Evolutionary conservation across 2,329 filamentous ascomycete species (phyloP).

Genomic region (Phoma sp.): DNA sequence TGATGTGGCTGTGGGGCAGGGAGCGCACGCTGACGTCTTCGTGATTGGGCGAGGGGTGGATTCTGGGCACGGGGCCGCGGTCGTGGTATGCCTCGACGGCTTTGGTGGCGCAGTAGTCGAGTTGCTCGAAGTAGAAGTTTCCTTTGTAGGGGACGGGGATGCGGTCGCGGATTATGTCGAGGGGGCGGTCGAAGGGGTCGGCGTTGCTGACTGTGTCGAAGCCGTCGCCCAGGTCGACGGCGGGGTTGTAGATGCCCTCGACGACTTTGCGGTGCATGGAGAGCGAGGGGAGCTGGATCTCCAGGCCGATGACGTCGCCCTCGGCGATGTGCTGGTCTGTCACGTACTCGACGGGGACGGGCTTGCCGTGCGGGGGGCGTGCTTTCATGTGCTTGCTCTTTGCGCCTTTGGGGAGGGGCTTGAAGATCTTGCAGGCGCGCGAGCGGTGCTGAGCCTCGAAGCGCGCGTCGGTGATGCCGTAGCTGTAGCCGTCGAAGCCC

Average conservation of each 20-base stretch:
- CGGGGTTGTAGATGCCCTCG: conserved; percentile 84
- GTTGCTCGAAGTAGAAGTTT: conserved; percentile 91
- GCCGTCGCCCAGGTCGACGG: conserved; percentile 70
- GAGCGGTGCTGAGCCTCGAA: conserved; percentile 95
- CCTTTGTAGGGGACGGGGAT: conserved; percentile 94
- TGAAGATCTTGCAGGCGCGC: conserved; percentile 83
- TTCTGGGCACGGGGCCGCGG: conserved; percentile 60
- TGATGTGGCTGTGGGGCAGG: conserved; percentile 83
- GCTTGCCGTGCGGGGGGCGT: conserved; percentile 42
- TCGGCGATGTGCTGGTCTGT: conserved; percentile 79
- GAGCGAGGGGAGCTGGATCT: conserved; percentile 88
- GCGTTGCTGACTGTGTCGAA: conserved; percentile 55
- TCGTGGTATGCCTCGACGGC: conserved; percentile 74
- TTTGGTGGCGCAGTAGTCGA: conserved; percentile 86
- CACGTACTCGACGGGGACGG: conserved; percentile 52
- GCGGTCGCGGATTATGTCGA: conserved; percentile 91
- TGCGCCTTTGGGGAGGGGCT: conserved; percentile 45
- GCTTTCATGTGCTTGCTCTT: conserved; percentile 51
- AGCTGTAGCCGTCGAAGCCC: conserved; percentile 90
- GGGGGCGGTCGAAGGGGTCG: conserved; percentile 57
- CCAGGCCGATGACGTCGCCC: conserved; percentile 91
- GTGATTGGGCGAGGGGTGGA: conserved; percentile 78
- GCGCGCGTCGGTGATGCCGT: conserved; percentile 85
- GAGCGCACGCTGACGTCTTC: conserved; percentile 77
- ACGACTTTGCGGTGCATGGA: conserved; percentile 87